phyloP scores from a whole-genome alignment of 495 filamentous ascomycete genomes.

The Xylaria palmicola region DNA sequence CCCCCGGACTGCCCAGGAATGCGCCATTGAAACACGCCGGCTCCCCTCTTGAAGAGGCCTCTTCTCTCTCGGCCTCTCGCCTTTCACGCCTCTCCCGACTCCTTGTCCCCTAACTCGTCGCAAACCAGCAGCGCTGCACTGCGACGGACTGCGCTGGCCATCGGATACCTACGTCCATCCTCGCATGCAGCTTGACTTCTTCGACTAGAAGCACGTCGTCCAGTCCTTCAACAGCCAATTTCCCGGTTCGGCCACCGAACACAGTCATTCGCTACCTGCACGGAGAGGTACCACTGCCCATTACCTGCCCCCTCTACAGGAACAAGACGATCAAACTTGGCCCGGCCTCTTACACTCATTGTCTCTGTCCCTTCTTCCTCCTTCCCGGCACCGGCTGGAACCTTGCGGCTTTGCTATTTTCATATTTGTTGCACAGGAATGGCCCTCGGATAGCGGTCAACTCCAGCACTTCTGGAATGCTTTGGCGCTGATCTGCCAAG shows the following conservation, averaged over 20 bases:
- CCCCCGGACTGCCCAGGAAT: not conserved
- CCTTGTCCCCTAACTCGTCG: not conserved
- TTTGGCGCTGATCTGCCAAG: not conserved
- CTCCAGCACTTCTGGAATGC: not conserved
- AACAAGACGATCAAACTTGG: conserved; percentile 5
- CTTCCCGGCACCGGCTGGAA: not conserved
- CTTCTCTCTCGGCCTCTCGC: not conserved
- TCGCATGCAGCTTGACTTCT: not conserved
- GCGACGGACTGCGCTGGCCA: conserved; percentile 1
- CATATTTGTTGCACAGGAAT: not conserved
- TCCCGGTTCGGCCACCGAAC: not conserved
- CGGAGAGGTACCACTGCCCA: not conserved
- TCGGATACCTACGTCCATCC: not conserved
- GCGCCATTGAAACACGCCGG: conserved; percentile 1
- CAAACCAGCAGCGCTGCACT: conserved; percentile 8
- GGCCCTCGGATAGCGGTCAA: not conserved
- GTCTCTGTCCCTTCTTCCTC: conserved; percentile 1
- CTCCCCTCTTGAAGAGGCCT: conserved; percentile 7
- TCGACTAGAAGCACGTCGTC: conserved; percentile 12
- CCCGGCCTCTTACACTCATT: conserved; percentile 7
- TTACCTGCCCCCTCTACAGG: not conserved
- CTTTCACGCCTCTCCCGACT: not conserved
- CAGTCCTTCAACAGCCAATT: not conserved
- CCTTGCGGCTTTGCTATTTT: not conserved
- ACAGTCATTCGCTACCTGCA: not conserved